Evolutionary conservation across 2,329 filamentous ascomycete genomes (phyloP).

Genomic region (Rutstroemia sp.): DNA sequence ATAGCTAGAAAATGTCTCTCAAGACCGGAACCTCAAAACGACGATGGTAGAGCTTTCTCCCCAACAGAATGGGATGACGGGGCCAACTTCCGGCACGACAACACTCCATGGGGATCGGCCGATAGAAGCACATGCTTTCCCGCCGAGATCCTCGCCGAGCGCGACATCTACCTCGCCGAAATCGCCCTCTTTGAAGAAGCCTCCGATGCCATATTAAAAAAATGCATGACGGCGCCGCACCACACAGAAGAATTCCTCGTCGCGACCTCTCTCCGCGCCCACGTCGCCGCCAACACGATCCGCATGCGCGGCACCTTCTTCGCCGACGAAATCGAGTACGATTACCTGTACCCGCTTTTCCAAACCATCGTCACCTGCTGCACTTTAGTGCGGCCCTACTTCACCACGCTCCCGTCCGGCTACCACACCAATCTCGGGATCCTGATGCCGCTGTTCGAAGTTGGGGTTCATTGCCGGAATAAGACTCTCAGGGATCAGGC

Average conservation of each 20-base stretch:
- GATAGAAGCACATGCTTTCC: background rate
- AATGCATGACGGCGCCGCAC: background rate
- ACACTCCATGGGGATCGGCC: background rate
- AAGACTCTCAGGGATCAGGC: slow-evolving; percentile 5
- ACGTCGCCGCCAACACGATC: slow-evolving; percentile 7
- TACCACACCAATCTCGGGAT: slow-evolving; percentile 14
- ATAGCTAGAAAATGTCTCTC: background rate
- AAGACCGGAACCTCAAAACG: background rate
- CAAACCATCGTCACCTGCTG: slow-evolving; percentile 3
- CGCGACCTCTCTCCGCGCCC: slow-evolving; percentile 6
- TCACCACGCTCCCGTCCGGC: background rate
- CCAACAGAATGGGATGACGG: background rate
- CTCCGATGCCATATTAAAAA: background rate
- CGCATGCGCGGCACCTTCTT: slow-evolving; percentile 2
- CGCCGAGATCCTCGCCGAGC: slow-evolving; percentile 3
- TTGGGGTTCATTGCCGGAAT: slow-evolving; percentile 9
- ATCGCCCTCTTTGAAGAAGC: slow-evolving; percentile 7
- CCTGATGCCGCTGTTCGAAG: slow-evolving; percentile 10
- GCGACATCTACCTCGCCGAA: slow-evolving; percentile 2
- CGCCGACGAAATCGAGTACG: slow-evolving; percentile 9
- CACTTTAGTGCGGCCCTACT: background rate
- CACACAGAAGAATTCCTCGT: slow-evolving; percentile 6
- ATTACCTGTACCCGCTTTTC: slow-evolving; percentile 9
- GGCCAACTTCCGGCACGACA: background rate
- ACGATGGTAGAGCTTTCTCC: background rate